Evolutionary conservation across 805 yeast species (phyloP).

Genomic region (Phaffomyces opuntiae): DNA sequence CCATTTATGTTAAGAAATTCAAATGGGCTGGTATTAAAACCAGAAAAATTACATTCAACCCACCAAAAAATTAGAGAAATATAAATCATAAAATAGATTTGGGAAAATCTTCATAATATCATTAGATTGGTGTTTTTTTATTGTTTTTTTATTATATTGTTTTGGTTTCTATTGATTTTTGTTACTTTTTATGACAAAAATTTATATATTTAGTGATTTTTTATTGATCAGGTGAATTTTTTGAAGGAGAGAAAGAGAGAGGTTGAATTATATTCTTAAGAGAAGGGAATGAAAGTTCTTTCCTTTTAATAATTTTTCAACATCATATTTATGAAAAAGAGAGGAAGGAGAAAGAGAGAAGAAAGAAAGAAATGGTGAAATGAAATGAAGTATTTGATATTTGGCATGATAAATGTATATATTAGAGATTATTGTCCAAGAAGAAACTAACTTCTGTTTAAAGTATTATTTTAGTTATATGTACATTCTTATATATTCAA

Average conservation of each 20-base stretch:
- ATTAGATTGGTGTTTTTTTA: neutral
- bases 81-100: neutral
- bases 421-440: slow-evolving; percentile 4
- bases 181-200: neutral
- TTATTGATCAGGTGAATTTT: no score
- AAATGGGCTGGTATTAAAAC: slow-evolving; percentile 96
- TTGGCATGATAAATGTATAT: slow-evolving; percentile 11
- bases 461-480: neutral
- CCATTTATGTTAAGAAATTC: slow-evolving; percentile 94
- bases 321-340: slow-evolving; percentile 4
- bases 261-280: slow-evolving; percentile 1
- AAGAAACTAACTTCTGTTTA: neutral
- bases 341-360: neutral
- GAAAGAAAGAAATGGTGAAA: neutral
- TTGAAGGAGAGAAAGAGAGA: no score
- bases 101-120: neutral
- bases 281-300: slow-evolving; percentile 1
- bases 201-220: no score
- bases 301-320: neutral
- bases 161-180: neutral
- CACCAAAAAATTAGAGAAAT: slow-evolving; percentile 62
- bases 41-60: slow-evolving; percentile 89
- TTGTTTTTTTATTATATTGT: neutral
- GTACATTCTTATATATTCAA: slow-evolving; percentile 1
- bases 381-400: slow-evolving; percentile 4